phyloP scores from a whole-genome alignment of 495 filamentous ascomycete genomes.

The Glutinoglossum americanum region DNA sequence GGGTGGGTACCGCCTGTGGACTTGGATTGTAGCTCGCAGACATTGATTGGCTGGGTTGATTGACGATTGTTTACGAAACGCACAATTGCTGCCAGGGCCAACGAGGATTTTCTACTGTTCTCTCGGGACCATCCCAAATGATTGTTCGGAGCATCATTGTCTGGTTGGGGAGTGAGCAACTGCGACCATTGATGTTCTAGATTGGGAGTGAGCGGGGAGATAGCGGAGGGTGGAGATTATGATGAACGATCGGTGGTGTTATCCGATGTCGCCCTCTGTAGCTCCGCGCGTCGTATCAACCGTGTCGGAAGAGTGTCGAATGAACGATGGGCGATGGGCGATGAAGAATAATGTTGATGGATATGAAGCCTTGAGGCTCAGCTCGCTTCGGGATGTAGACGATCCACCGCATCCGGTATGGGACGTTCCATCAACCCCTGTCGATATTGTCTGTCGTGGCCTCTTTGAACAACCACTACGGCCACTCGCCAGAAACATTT shows the following conservation, averaged over 20 bases:
- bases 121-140: not conserved
- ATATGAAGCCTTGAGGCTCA: not conserved
- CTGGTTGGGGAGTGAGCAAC: no score
- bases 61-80: not conserved
- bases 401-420: not conserved
- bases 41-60: slow-evolving; percentile 1
- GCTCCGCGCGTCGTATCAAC: no score
- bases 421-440: not conserved
- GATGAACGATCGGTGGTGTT: no score
- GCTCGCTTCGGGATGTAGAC: not conserved
- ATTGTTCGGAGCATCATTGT: no score
- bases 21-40: slow-evolving; percentile 6
- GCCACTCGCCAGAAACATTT: not conserved
- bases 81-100: not conserved
- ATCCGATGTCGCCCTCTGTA: no score
- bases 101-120: not conserved
- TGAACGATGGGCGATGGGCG: no score
- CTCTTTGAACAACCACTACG: slow-evolving; percentile 1
- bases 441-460: slow-evolving; percentile 2
- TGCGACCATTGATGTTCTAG: not conserved
- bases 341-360: not conserved
- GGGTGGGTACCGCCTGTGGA: not conserved
- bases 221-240: no score
- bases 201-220: not conserved
- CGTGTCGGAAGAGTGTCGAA: no score